Percentiles rank a stretch among this genome's conserved stretches.
Evolutionary conservation across 176 grass and related monocot genomes (phyloP).

Genomic region (Triticum monococcum): DNA sequence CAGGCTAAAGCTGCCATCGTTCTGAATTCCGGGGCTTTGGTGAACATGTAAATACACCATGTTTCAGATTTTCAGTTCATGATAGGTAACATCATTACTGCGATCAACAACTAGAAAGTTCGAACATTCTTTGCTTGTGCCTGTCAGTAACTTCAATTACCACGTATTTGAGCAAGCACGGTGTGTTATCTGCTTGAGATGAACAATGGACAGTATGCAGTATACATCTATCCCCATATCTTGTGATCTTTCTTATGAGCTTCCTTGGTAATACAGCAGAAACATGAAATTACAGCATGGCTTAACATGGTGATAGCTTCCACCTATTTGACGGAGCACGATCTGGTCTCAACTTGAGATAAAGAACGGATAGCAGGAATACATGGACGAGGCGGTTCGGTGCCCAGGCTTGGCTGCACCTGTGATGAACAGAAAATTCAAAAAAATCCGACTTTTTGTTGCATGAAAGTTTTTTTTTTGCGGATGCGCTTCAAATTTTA

Average conservation of each 20-base stretch:
- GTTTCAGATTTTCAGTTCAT: neutral
- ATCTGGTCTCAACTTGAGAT: too few relatives aligned
- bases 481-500: too few relatives aligned
- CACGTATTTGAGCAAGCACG: neutral
- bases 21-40: conserved; percentile 10
- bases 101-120: neutral
- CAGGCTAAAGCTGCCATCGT: conserved; percentile 2
- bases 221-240: neutral
- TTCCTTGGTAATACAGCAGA: neutral
- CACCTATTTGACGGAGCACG: too few relatives aligned
- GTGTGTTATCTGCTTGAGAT: neutral
- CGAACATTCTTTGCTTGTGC: neutral
- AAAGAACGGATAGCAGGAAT: too few relatives aligned
- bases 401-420: too few relatives aligned
- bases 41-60: conserved; percentile 6
- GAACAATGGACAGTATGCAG: neutral
- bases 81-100: neutral
- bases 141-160: neutral
- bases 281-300: too few relatives aligned
- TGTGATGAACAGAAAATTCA: too few relatives aligned
- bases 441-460: too few relatives aligned
- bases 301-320: too few relatives aligned
- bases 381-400: too few relatives aligned
- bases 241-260: neutral
- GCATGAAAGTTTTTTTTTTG: too few relatives aligned